phyloP scores from a whole-genome alignment of 768 basidiomycete genomes.

The Phylloporus rhodoxanthus region DNA sequence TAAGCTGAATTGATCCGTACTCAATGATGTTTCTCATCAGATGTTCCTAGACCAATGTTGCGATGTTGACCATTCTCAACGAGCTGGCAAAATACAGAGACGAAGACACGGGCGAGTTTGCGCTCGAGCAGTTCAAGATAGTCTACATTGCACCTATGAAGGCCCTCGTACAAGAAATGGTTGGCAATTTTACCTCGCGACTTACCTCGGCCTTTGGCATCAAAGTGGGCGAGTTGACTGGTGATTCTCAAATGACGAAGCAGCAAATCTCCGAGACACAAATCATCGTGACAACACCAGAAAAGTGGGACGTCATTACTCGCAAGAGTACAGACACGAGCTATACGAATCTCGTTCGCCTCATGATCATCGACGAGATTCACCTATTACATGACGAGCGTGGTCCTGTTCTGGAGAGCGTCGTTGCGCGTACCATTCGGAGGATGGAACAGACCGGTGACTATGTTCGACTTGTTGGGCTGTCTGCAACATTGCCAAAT shows the following conservation, averaged over 20 bases:
- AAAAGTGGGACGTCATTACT: constrained; percentile 99
- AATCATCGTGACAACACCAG: constrained; percentile 97
- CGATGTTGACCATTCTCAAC: constrained; percentile 90
- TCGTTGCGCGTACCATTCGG: constrained; percentile 84
- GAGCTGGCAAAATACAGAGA: constrained; percentile 87
- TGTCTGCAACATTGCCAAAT: constrained; percentile 97
- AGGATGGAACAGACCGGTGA: constrained; percentile 92
- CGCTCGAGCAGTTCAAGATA: constrained; percentile 89
- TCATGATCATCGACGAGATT: constrained; percentile 98
- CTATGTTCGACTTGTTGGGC: constrained; percentile 88
- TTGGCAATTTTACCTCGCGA: constrained; percentile 84
- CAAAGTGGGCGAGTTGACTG: constrained; percentile 91
- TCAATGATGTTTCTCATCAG: constrained; percentile 6
- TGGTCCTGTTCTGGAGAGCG: constrained; percentile 90
- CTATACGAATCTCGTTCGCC: constrained; percentile 92
- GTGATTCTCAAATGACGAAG: constrained; percentile 97
- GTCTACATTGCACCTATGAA: constrained; percentile 99
- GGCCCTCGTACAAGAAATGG: constrained; percentile 97
- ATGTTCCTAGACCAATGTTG: constrained; percentile 81
- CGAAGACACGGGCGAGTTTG: constrained; percentile 70
- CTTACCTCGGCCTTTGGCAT: constrained; percentile 60
- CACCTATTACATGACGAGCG: constrained; percentile 97
- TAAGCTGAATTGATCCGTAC: constrained; percentile 31
- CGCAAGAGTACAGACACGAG: constrained; percentile 95
- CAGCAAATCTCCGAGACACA: constrained; percentile 95